phyloP scores from a whole-genome alignment of 2,329 filamentous ascomycete genomes.

The Ophiostoma perfectum region DNA sequence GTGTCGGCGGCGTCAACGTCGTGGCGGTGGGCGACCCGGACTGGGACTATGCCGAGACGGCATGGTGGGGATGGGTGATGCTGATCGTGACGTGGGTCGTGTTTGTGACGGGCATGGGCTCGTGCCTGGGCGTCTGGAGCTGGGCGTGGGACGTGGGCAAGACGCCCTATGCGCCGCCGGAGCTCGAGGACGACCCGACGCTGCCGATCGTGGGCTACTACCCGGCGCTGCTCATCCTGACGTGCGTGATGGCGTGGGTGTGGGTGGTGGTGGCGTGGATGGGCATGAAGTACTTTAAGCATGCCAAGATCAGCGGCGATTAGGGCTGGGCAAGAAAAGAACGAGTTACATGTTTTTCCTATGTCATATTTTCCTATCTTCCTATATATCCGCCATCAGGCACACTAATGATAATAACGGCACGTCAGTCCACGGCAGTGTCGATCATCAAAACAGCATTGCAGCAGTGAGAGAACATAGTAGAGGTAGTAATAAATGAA shows the following conservation, averaged over 20 bases:
- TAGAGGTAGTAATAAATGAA: no score
- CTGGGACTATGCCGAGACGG: slow-evolving; percentile 91
- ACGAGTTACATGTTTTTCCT: neutral
- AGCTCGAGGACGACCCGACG: slow-evolving; percentile 90
- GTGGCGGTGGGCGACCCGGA: slow-evolving; percentile 41
- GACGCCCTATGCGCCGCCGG: slow-evolving; percentile 89
- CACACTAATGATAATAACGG: slow-evolving; percentile 11
- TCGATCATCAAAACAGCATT: neutral
- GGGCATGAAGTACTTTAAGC: slow-evolving; percentile 98
- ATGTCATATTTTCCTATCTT: neutral
- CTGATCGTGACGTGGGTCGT: slow-evolving; percentile 88
- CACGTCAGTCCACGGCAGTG: neutral
- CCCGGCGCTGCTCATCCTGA: slow-evolving; percentile 86
- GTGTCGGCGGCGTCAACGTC: slow-evolving; percentile 35
- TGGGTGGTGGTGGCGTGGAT: slow-evolving; percentile 98
- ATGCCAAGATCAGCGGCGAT: slow-evolving; percentile 78
- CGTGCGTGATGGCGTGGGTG: slow-evolving; percentile 95
- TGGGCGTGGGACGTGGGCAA: slow-evolving; percentile 99
- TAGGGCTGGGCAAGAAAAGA: slow-evolving; percentile 31
- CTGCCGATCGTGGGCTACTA: slow-evolving; percentile 96
- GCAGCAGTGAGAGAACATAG: no score
- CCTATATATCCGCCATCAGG: slow-evolving; percentile 11
- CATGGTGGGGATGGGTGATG: slow-evolving; percentile 97
- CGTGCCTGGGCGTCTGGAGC: slow-evolving; percentile 89
- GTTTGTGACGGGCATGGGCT: slow-evolving; percentile 95